phyloP scores from a whole-genome alignment of 2,329 filamentous ascomycete genomes.

The Stagonosporopsis chrysanthemi region DNA sequence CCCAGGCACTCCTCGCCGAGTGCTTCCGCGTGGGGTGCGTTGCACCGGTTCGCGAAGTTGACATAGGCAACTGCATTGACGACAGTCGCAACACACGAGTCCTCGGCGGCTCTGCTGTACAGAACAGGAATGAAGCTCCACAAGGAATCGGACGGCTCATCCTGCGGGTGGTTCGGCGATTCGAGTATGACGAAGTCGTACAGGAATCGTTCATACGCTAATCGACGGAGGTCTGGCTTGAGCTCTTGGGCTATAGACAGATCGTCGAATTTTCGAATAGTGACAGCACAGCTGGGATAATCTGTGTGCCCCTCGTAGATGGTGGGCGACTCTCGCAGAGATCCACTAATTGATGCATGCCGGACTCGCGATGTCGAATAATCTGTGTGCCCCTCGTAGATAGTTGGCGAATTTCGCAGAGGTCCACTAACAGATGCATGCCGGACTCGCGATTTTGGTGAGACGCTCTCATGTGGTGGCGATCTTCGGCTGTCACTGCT shows the following conservation, averaged over 20 bases:
- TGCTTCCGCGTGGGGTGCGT: slow-evolving; percentile 31
- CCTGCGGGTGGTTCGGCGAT: slow-evolving; percentile 21
- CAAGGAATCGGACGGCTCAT: slow-evolving; percentile 33
- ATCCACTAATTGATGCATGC: slow-evolving; percentile 12
- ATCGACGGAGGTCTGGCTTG: slow-evolving; percentile 29
- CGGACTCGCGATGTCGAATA: slow-evolving; percentile 4
- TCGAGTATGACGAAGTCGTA: slow-evolving; percentile 43
- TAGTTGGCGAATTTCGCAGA: background rate
- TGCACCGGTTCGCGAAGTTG: slow-evolving; percentile 39
- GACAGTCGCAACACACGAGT: slow-evolving; percentile 34
- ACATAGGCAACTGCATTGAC: slow-evolving; percentile 39
- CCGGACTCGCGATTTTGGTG: slow-evolving; percentile 16
- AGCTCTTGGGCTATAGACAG: slow-evolving; percentile 23
- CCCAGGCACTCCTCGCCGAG: slow-evolving; percentile 36
- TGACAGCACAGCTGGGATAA: background rate
- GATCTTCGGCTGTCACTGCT: slow-evolving; percentile 22
- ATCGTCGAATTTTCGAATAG: slow-evolving; percentile 16
- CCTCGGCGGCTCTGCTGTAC: slow-evolving; percentile 29
- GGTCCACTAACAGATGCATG: slow-evolving; percentile 13
- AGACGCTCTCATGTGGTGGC: slow-evolving; percentile 22
- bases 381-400: background rate
- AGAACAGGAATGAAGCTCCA: slow-evolving; percentile 39
- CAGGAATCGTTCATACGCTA: slow-evolving; percentile 42
- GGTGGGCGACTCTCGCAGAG: background rate
- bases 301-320: background rate